Evolutionary conservation across 352 stramenopile genomes (phyloP), one percentile per base, ranked within the genome.

Genomic region (Globisporangium megalacanthum): DNA sequence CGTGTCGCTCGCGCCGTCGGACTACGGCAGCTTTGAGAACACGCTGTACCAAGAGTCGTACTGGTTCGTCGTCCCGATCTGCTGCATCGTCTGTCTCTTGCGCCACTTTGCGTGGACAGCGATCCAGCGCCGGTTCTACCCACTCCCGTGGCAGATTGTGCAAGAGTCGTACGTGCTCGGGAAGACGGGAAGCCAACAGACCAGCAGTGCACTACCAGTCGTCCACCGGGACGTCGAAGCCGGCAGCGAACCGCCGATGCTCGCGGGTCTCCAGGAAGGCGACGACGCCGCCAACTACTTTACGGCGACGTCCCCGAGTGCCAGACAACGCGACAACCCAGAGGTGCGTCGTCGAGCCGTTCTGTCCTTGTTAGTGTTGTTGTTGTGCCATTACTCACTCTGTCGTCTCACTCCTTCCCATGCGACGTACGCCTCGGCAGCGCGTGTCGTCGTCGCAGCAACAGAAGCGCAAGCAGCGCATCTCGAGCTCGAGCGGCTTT

Each of bases 21-120:
- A 93, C 50, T 91, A 69, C 41, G 83, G 83, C 64, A 84, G 72
- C 31, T 90, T 88, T 47, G 68, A 88, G 58, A 92, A 91, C 63
- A 92, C 79, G 20, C 47, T 93, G 20, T 50, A 37, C 1, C 65
- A 87, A 25, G 74, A 74, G 56, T 78, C 69, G 15, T 87, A 89
- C 58, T 94, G 83, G 83, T 29, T 94, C 29, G 72, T 90, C 9
- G 70, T 92, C 55, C 73, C 79, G 0, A 60, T 91, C 29, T 83
- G 69, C 50, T 61, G 71, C 44, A 48, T 77, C 35, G 71, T 89
- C 46, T 63, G 77, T 15, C 58, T 94, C 29, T 36, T 94, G 15
- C 78, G 83, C 39, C 73, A 92, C 60, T 90, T 77, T 54, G 62
- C 81, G 7, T 94, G 76, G 73, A 87, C 79, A 9, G 76, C 77